Conservation (phyloP, 2,329 filamentous ascomycete genomes). For the Lecanicillium sp. region DNA sequence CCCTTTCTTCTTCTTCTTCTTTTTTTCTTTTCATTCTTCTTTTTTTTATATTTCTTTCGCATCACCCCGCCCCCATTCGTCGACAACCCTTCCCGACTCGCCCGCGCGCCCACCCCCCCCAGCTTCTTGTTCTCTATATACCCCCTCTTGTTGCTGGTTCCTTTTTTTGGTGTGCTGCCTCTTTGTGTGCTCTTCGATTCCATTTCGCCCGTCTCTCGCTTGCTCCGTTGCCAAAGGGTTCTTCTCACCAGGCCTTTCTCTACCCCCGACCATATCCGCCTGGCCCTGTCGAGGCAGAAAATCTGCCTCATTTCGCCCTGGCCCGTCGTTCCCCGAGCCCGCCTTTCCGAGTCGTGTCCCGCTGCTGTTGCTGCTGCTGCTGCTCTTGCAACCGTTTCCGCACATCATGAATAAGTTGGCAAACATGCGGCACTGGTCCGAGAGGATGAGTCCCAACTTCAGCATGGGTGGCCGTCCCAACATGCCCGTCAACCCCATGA, state of each 20-base stretch:
- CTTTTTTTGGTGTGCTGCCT: background rate
- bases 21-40: slow-evolving; percentile 17
- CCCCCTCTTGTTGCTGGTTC: background rate
- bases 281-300: no score
- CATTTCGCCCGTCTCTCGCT: no score
- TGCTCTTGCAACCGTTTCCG: background rate
- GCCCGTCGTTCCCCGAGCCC: background rate
- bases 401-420: slow-evolving; percentile 63
- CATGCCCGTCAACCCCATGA: slow-evolving; percentile 49
- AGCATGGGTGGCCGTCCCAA: slow-evolving; percentile 53
- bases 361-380: background rate
- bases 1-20: slow-evolving; percentile 18
- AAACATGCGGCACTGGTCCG: slow-evolving; percentile 67
- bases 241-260: no score
- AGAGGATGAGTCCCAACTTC: slow-evolving; percentile 63
- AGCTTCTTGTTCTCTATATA: slow-evolving; percentile 9
- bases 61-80: slow-evolving; percentile 22
- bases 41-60: slow-evolving; percentile 19
- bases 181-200: background rate
- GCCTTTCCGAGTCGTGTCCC: slow-evolving; percentile 1
- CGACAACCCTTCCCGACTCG: slow-evolving; percentile 23
- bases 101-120: slow-evolving; percentile 19
- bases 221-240: no score
- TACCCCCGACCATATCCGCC: no score
- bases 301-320: background rate